Evolutionary conservation across 371 early-diverging fungal genomes (phyloP), one percentile per base, ranked within the genome.

Genomic region (Gilbertella persicaria): DNA sequence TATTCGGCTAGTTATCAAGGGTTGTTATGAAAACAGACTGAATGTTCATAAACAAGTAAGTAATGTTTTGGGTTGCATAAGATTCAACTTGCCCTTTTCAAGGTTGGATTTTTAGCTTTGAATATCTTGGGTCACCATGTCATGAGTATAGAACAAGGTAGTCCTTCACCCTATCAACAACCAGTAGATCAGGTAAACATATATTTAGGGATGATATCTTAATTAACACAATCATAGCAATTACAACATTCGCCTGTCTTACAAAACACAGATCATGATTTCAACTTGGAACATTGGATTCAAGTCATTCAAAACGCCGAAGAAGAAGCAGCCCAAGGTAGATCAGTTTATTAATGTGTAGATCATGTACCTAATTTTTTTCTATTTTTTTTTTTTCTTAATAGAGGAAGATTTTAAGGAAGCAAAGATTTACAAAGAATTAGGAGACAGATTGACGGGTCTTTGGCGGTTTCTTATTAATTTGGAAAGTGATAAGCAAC

Each of bases 41-140:
- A 92, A 92, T 61, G 78, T 84, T 25, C 86, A 86, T 58, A 88
- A 89, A 52, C 92, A 92, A 71, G 91, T 86, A 76, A 40, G 23
- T 3, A n/a, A n/a, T 33, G 28, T 5, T 4, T 28, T 9, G 9
- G 9, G 28, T 28, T 28, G 28, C 28, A 28, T 28, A 9, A 30
- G 30, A 9, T 25, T 19, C 17, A 10, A 19, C 9, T 28, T 28
- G 4, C 28, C 28, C 28, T 28, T 28, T 28, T 28, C 2, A 47
- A 84, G 84, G 79, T 82, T 43, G 86, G 84, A 2, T 54, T 87
- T 1, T 67, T 84, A 29, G 80, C 82, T 0, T 43, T 86, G 24
- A 82, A 78, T 49, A 59, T 86, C 4, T 38, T 84, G 5, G 88
- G 88, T 2, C 53, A 44, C 13, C 26, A 17, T 21, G 13, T 41